phyloP scores from a whole-genome alignment of 495 filamentous ascomycete species.

The Penicillium fimorum region DNA sequence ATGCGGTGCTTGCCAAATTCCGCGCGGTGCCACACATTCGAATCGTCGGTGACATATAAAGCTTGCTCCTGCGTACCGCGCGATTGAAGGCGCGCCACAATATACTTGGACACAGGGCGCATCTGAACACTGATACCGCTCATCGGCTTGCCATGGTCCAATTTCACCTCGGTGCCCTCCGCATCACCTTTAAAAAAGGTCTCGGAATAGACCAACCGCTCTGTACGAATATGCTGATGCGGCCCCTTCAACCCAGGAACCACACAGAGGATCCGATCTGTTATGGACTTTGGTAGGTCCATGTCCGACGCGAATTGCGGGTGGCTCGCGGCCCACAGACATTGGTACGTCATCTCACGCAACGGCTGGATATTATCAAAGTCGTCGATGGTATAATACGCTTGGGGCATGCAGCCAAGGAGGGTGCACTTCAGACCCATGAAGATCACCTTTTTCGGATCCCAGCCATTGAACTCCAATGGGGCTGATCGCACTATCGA shows the following conservation, averaged over 20 bases:
- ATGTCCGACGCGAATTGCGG: slow-evolving; percentile 65
- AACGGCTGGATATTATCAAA: slow-evolving; percentile 67
- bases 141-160: slow-evolving; percentile 70
- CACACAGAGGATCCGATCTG: slow-evolving; percentile 75
- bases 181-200: slow-evolving; percentile 63
- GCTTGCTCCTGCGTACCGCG: slow-evolving; percentile 83
- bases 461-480: slow-evolving; percentile 74
- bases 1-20: slow-evolving; percentile 80
- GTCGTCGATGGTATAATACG: slow-evolving; percentile 80
- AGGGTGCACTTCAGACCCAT: slow-evolving; percentile 57
- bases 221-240: slow-evolving; percentile 52
- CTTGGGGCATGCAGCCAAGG: slow-evolving; percentile 40
- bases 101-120: slow-evolving; percentile 71
- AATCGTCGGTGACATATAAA: slow-evolving; percentile 78
- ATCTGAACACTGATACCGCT: slow-evolving; percentile 72
- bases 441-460: slow-evolving; percentile 80
- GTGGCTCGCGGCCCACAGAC: slow-evolving; percentile 78
- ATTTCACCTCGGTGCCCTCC: slow-evolving; percentile 62
- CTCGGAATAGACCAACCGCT: slow-evolving; percentile 75
- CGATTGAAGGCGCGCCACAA: slow-evolving; percentile 79
- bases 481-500: slow-evolving; percentile 16
- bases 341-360: slow-evolving; percentile 62
- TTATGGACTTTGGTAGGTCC: slow-evolving; percentile 52
- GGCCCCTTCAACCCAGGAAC: slow-evolving; percentile 62
- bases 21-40: slow-evolving; percentile 84